phyloP scores from a whole-genome alignment of 1,284 basidiomycete genomes.

The Tilletia caries region DNA sequence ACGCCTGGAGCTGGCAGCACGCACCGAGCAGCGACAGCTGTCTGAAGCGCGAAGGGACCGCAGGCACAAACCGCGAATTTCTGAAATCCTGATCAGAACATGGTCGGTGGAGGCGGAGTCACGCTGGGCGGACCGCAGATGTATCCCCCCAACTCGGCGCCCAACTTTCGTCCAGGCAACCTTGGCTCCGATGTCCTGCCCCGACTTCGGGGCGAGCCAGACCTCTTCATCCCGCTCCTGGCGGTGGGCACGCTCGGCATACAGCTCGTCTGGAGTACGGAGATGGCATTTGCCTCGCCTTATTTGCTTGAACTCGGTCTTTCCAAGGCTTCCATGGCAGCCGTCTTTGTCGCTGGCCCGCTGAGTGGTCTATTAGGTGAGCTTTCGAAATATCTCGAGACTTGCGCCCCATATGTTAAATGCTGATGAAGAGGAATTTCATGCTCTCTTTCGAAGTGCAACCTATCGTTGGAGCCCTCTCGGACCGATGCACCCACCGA shows the following conservation, averaged over 20 bases:
- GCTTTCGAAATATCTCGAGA: not conserved
- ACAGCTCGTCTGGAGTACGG: constrained; percentile 49
- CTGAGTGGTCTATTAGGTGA: constrained; percentile 39
- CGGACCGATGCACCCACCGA: constrained; percentile 49
- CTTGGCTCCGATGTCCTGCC: not conserved
- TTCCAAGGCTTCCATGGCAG: constrained; percentile 39
- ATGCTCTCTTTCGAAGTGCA: constrained; percentile 37
- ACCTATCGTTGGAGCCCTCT: constrained; percentile 45
- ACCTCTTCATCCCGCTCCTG: constrained; percentile 29
- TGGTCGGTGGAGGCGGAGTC: constrained; percentile 2
- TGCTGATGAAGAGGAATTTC: no score
- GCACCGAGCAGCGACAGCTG: no score
- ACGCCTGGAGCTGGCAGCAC: no score
- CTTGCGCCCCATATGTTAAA: no score
- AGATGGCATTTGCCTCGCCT: constrained; percentile 48
- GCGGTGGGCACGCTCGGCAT: constrained; percentile 42
- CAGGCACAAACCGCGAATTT: no score
- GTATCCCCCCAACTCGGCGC: not conserved
- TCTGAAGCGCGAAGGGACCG: no score
- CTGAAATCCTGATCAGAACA: no score
- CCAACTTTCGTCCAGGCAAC: not conserved
- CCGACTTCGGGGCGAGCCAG: not conserved
- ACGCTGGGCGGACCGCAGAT: not conserved
- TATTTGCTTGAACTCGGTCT: constrained; percentile 47
- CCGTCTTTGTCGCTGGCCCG: constrained; percentile 47